phyloP scores from a whole-genome alignment of 768 basidiomycete species.

The Coprinellus aureogranulatus region DNA sequence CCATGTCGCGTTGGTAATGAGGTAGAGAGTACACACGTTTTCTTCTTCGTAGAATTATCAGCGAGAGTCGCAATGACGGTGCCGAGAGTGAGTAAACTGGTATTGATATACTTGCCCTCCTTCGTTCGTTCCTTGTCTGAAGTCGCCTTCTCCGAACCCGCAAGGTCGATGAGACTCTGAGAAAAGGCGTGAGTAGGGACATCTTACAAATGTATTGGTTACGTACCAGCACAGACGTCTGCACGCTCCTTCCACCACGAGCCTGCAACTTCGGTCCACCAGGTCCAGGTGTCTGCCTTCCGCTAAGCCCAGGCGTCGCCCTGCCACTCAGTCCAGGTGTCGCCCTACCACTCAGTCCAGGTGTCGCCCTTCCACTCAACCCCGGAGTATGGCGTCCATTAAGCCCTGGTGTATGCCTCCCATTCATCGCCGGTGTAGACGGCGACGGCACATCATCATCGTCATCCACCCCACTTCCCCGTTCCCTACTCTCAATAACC shows the following conservation, averaged over 20 bases:
- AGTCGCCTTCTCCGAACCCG: slow-evolving; percentile 95
- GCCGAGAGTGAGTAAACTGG: slow-evolving; percentile 88
- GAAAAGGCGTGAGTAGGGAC: slow-evolving; percentile 5
- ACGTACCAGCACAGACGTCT: slow-evolving; percentile 69
- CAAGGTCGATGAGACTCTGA: slow-evolving; percentile 91
- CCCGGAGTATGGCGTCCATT: slow-evolving; percentile 62
- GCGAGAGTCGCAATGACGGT: slow-evolving; percentile 89
- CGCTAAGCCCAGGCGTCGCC: slow-evolving; percentile 49
- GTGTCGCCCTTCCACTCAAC: slow-evolving; percentile 39
- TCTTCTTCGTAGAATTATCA: slow-evolving; percentile 79
- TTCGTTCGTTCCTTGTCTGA: slow-evolving; percentile 93
- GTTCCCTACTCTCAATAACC: slow-evolving; percentile 84
- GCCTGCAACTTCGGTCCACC: slow-evolving; percentile 68
- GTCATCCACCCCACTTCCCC: slow-evolving; percentile 37
- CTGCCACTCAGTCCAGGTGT: too few relatives aligned
- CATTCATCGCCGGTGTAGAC: slow-evolving; percentile 46
- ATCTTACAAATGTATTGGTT: neutral
- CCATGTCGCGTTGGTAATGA: neutral
- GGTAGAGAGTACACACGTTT: slow-evolving; percentile 44
- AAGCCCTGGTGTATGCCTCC: slow-evolving; percentile 43
- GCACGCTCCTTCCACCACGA: slow-evolving; percentile 75
- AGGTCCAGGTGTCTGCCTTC: slow-evolving; percentile 42
- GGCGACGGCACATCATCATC: slow-evolving; percentile 42
- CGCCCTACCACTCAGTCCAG: slow-evolving; percentile 49
- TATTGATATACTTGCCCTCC: slow-evolving; percentile 97